A percentile compares a stretch with the other conserved stretches of the same genome.
phyloP scores from a whole-genome alignment of 208 protist genomes.

The Leishmania gerbilli region DNA sequence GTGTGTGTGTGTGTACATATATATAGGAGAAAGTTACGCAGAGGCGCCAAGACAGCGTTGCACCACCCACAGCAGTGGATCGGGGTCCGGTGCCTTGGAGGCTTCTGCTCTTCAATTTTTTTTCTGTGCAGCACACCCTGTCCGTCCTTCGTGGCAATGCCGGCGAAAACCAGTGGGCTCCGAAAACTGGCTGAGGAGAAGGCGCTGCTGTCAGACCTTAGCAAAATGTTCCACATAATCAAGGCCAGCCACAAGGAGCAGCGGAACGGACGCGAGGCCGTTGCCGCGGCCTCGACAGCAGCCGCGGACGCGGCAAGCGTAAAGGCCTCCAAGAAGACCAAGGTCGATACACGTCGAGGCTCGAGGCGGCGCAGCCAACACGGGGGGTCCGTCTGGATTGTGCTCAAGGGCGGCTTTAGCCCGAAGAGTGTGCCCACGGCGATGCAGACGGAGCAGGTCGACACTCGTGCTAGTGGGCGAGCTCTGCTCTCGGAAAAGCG shows the following conservation, averaged over 20 bases:
- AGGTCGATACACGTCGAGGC: conserved; percentile 18
- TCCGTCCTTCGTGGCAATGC: conserved; percentile 7
- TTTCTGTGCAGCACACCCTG: neutral
- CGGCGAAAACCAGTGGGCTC: conserved; percentile 9
- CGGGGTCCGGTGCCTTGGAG: too few relatives aligned
- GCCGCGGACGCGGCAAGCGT: neutral
- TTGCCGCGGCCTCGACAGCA: neutral
- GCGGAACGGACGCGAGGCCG: conserved; percentile 19
- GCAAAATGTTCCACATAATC: conserved; percentile 66
- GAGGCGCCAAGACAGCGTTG: too few relatives aligned
- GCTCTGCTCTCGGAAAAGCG: conserved; percentile 40
- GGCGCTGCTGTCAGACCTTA: conserved; percentile 55
- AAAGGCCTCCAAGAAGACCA: conserved; percentile 13
- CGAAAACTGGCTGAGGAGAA: conserved; percentile 49
- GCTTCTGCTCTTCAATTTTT: neutral
- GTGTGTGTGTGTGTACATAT: too few relatives aligned
- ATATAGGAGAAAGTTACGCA: too few relatives aligned
- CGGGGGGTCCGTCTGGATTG: conserved; percentile 77
- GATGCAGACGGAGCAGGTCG: neutral
- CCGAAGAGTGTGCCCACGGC: conserved; percentile 33
- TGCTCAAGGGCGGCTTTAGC: conserved; percentile 80
- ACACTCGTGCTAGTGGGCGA: conserved; percentile 22
- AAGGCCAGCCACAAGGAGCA: conserved; percentile 63
- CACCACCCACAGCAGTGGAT: too few relatives aligned
- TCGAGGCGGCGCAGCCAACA: conserved; percentile 29